Base-by-base conservation (phyloP, 805 yeast species). In the Zygoascus tannicola region DNA sequence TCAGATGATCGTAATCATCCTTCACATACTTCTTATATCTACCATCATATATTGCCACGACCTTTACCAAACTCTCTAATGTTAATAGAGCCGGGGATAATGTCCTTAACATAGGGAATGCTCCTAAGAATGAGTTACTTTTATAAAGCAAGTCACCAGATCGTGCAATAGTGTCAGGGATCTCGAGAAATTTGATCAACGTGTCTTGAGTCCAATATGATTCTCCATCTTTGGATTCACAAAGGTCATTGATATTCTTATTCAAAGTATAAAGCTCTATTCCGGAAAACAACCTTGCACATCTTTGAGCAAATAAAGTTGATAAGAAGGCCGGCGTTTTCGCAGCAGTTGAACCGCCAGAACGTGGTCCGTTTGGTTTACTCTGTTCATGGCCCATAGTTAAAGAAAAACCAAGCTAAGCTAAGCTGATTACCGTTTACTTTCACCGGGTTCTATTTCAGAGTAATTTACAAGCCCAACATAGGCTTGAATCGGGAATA, bases 81-180 rank as follows among this genome's bases (percentile, higher is more conserved):
- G 66, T 59, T 5, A 75, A 55, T 2, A 62, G 51, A 8, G 56
- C 57, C 4, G 53, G 56, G 23, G 51, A 40, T 5, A 56, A 50
- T 15, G 65, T 66, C 19, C 62, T 57, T 5, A 76, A 45, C 43
- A 76, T 66, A 0, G 85, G 85, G 51, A 71, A 74, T 22, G 63
- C 62, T 0, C 76, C 69, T 22, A 81, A 43, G 4, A 67, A 66
- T 23, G 60, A 57, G 14, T 75, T 56, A 3, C 73, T 58, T 4
- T 64, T 58, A 53, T 68, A 69, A 0, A 79, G 43, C 2, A 70
- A 30, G 4, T 62, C 57, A 0, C 64, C 54, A 1, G 67, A 57
- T 3, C 58, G 55, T 0, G 52, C 47, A 10, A 59, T 50, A 3
- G 62, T 56, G 1, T 50, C 56, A 1, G 74, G 73, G 2, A 74